A percentile compares a stretch with the other conserved stretches of the same genome.
These are phyloP conservation scores for Globisporangium middletonii DNA, from an alignment of 352 stramenopile species.

Conservation along the genomic window DNA sequence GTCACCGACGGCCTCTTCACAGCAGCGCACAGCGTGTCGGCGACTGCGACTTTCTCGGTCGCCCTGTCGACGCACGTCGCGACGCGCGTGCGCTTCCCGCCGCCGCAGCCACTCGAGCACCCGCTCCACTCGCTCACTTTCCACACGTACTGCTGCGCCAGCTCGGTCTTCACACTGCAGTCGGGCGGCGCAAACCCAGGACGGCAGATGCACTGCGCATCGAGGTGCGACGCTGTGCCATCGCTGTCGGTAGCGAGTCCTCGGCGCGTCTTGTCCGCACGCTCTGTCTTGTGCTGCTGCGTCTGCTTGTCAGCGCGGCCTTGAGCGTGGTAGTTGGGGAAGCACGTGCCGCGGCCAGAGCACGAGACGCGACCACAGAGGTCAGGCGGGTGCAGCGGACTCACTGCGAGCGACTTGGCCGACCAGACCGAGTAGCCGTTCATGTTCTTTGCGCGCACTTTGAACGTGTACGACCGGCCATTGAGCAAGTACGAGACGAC, in stretches of 20 bases:
- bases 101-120: slow-evolving; percentile 60
- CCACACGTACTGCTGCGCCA: slow-evolving; percentile 34
- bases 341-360: slow-evolving; percentile 60
- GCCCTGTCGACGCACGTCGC: slow-evolving; percentile 33
- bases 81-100: slow-evolving; percentile 37
- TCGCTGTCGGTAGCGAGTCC: slow-evolving; percentile 11
- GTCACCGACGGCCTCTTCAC: slow-evolving; percentile 42
- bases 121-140: slow-evolving; percentile 47
- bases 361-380: slow-evolving; percentile 56
- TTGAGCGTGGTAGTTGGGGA: slow-evolving; percentile 50
- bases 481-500: slow-evolving; percentile 48
- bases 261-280: not conserved
- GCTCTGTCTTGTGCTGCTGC: not conserved
- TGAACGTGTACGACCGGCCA: slow-evolving; percentile 62
- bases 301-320: too few relatives aligned
- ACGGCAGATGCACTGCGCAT: slow-evolving; percentile 54
- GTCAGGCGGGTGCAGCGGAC: slow-evolving; percentile 61
- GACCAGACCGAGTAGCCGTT: slow-evolving; percentile 67
- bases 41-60: slow-evolving; percentile 17
- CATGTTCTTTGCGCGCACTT: slow-evolving; percentile 56
- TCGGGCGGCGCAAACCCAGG: slow-evolving; percentile 54
- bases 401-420: slow-evolving; percentile 65
- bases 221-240: slow-evolving; percentile 15
- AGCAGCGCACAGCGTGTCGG: slow-evolving; percentile 23
- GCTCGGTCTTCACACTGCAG: slow-evolving; percentile 49